These are phyloP conservation scores for Candida odintsovae DNA, from an alignment of 805 yeast species.

Conservation along the genomic window DNA sequence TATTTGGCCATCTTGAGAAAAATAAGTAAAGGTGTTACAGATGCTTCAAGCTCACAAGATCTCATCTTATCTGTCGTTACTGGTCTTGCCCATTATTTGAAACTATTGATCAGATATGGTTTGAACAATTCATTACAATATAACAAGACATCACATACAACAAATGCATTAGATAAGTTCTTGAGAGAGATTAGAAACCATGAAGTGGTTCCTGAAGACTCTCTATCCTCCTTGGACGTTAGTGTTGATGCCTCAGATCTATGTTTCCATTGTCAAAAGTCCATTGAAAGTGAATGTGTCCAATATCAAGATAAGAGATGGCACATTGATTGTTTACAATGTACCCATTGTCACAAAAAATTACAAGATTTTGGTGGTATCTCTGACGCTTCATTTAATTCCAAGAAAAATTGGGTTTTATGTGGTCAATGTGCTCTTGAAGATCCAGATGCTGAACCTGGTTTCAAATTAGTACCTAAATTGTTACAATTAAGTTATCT, in stretches of 20 bases:
- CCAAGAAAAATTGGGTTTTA: slow-evolving; percentile 30
- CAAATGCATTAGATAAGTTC: slow-evolving; percentile 58
- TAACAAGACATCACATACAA: slow-evolving; percentile 51
- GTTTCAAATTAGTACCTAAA: slow-evolving; percentile 59
- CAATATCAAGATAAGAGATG: slow-evolving; percentile 60
- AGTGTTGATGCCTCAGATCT: slow-evolving; percentile 65
- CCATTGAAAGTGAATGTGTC: slow-evolving; percentile 82
- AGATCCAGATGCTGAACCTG: slow-evolving; percentile 43
- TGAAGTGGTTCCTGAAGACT: slow-evolving; percentile 33
- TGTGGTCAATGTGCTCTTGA: slow-evolving; percentile 61
- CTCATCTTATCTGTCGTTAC: slow-evolving; percentile 72
- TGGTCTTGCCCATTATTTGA: slow-evolving; percentile 88
- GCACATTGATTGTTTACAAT: slow-evolving; percentile 74
- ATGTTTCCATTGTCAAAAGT: slow-evolving; percentile 64
- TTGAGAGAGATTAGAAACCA: slow-evolving; percentile 47
- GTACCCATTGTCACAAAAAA: slow-evolving; percentile 49
- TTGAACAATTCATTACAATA: slow-evolving; percentile 68
- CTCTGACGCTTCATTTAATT: slow-evolving; percentile 38
- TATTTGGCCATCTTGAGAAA: slow-evolving; percentile 80
- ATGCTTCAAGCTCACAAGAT: slow-evolving; percentile 47
- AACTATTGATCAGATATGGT: slow-evolving; percentile 76
- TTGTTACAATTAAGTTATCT: slow-evolving; percentile 71
- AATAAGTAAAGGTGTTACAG: slow-evolving; percentile 30
- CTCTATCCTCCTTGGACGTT: slow-evolving; percentile 34
- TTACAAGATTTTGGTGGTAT: slow-evolving; percentile 35